Base-by-base conservation (phyloP, 169 alveolate species). In the Plasmodium malariae region DNA sequence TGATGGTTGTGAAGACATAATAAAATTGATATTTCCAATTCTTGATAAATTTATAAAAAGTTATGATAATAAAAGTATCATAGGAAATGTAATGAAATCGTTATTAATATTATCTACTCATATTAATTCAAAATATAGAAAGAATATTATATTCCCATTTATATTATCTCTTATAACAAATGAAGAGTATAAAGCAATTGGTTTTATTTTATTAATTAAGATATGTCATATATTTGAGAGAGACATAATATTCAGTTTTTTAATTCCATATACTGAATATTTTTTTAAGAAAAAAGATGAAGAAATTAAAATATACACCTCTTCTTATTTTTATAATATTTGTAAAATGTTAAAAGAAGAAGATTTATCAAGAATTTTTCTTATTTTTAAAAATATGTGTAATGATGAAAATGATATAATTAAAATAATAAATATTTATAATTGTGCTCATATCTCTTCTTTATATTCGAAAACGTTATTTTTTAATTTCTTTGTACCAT, bases 81-180 rank as follows among this genome's bases (percentile, higher is more conserved):
- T 83, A 17, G 62, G 48, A 30, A 48, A 51, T 26, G 59, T 71
- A 57, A 67, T 83, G 67, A 67, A 83, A 71, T 59, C 91, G 21
- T 71, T 83, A 4, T 49, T 83, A 7, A 83, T 83, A n/a, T 60
- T 83, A 37, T 70, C 91, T 12, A 83, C 91, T 14, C 91, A 83
- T 57, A 68, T 83, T 43, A 83, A 45, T 24, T 11, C 40, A 14
- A 83, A 67, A 70, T 48, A 49, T 60, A 24, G 91, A 49, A 67
- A 67, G 17, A 65, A 32, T 21, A 21, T 67, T 9, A 65, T 83
- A 2, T 83, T 83, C 12, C 91, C 91, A n/a, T 83, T 83, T 57
- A 36, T 83, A 21, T n/a, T 67, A 4, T 67, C 80, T 2, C 62
- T 83, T 2, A 9, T 54, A 11, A 32, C 65, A 2, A 83, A 49